These are phyloP conservation scores for Talaromyces sp. DNA, from an alignment of 2,329 filamentous ascomycete species.

Conservation along the genomic window DNA sequence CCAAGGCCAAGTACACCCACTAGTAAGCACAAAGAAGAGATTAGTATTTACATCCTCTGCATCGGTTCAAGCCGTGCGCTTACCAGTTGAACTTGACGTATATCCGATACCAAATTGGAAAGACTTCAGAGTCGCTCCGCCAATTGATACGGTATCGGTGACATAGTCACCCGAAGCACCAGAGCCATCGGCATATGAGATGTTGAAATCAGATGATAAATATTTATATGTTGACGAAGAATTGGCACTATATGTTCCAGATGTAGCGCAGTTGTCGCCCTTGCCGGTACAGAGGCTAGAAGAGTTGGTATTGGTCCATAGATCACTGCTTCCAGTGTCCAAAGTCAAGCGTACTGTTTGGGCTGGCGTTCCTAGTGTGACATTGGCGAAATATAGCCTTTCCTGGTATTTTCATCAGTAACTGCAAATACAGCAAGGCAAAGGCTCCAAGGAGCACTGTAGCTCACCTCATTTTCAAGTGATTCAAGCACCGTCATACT, in stretches of 20 bases:
- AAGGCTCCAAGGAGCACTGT: not conserved
- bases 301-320: conserved; percentile 53
- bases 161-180: conserved; percentile 75
- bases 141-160: conserved; percentile 62
- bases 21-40: conserved; percentile 11
- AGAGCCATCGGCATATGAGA: conserved; percentile 79
- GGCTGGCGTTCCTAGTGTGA: conserved; percentile 52
- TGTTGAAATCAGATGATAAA: conserved; percentile 74
- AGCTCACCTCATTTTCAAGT: conserved; percentile 50
- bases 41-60: not conserved
- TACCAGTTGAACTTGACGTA: conserved; percentile 44
- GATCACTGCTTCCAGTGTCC: conserved; percentile 59
- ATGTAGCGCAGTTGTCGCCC: conserved; percentile 37
- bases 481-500: conserved; percentile 32
- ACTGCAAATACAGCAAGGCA: not conserved
- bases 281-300: conserved; percentile 45
- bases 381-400: conserved; percentile 56
- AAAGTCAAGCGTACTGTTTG: conserved; percentile 54
- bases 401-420: conserved; percentile 25
- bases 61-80: conserved; percentile 2
- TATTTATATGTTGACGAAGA: conserved; percentile 71
- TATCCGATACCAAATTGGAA: conserved; percentile 60
- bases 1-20: conserved; percentile 84
- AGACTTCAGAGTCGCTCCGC: conserved; percentile 42
- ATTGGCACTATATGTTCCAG: conserved; percentile 51